Evolutionary conservation across 1,284 basidiomycete genomes (phyloP).

Genomic region (Ustilago sp.): DNA sequence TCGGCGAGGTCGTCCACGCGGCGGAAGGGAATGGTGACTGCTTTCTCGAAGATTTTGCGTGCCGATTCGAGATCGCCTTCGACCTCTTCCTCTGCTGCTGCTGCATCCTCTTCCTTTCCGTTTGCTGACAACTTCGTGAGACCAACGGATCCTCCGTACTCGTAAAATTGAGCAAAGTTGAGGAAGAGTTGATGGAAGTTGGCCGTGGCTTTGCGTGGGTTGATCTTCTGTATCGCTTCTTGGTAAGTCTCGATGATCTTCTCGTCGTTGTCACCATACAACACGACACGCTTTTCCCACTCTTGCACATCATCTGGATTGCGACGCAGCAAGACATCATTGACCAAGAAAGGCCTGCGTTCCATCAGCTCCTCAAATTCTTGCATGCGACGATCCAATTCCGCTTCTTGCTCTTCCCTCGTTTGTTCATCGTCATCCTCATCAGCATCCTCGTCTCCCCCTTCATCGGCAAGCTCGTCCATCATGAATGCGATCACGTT

Average conservation of each 20-base stretch:
- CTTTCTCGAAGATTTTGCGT: constrained; percentile 91
- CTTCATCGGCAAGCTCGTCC: constrained; percentile 78
- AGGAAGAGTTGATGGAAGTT: constrained; percentile 91
- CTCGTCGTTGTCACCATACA: constrained; percentile 92
- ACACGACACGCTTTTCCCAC: constrained; percentile 97
- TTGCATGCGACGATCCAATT: constrained; percentile 89
- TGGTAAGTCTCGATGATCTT: constrained; percentile 95
- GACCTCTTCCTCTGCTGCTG: constrained; percentile 73
- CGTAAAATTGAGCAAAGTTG: constrained; percentile 97
- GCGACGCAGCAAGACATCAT: constrained; percentile 90
- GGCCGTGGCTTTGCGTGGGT: constrained; percentile 88
- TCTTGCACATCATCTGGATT: constrained; percentile 99
- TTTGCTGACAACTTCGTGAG: constrained; percentile 72
- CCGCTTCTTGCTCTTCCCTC: constrained; percentile 80
- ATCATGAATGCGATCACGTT: constrained; percentile 91
- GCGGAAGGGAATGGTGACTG: constrained; percentile 89
- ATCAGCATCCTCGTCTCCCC: constrained; percentile 45
- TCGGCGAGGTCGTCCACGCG: constrained; percentile 98
- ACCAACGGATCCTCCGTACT: constrained; percentile 80
- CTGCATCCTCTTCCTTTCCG: constrained; percentile 72
- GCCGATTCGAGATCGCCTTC: constrained; percentile 86
- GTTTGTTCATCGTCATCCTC: constrained; percentile 43
- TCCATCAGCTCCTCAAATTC: constrained; percentile 96
- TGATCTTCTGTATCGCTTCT: constrained; percentile 86
- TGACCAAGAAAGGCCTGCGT: constrained; percentile 92